Conservation (phyloP, 805 yeast species). For the Monosporozyma yasuniensis region DNA sequence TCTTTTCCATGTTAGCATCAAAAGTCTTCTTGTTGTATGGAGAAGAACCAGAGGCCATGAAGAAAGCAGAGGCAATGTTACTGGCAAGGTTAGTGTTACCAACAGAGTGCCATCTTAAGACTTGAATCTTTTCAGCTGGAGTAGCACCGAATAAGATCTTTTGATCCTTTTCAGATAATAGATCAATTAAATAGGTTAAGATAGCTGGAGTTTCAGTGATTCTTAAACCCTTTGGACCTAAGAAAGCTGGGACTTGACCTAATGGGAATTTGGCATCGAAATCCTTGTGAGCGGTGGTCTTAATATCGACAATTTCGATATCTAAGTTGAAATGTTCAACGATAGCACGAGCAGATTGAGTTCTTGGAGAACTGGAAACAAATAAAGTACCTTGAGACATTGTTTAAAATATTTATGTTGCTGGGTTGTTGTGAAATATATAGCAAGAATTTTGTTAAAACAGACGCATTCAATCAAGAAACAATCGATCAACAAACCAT, state of each 20-base stretch:
- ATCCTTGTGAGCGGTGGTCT: conserved; percentile 21
- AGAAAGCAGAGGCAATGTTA: conserved; percentile 39
- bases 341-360: conserved; percentile 34
- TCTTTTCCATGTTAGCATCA: conserved; percentile 36
- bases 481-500: neutral
- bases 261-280: conserved; percentile 52
- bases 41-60: conserved; percentile 47
- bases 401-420: neutral
- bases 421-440: conserved; percentile 3
- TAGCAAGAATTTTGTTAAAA: neutral
- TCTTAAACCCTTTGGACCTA: conserved; percentile 68
- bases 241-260: conserved; percentile 55
- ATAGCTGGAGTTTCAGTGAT: conserved; percentile 58
- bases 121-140: conserved; percentile 47
- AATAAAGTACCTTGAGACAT: conserved; percentile 70
- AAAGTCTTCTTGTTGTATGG: conserved; percentile 76
- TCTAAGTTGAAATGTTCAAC: conserved; percentile 55
- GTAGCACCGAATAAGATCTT: conserved; percentile 51
- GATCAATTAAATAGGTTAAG: conserved; percentile 8
- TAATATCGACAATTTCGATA: conserved; percentile 39
- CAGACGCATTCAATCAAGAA: neutral
- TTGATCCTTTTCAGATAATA: conserved; percentile 30
- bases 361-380: conserved; percentile 28
- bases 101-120: conserved; percentile 71
- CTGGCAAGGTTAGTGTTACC: conserved; percentile 58